Evolutionary conservation across 192 early-diverging fungal genomes (phyloP).

Genomic region (Backusella psychrophila): DNA sequence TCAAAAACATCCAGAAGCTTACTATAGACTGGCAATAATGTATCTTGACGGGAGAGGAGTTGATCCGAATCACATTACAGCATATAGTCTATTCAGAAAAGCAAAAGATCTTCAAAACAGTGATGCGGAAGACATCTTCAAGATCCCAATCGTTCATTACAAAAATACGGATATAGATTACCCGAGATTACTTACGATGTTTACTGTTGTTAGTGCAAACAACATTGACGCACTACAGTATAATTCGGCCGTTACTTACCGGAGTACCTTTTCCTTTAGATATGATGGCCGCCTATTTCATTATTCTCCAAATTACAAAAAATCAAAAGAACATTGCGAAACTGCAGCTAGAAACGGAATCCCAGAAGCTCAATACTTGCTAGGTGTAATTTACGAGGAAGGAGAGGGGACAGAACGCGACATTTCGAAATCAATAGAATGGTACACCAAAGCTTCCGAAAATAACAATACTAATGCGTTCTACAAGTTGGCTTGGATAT

Average conservation of each 20-base stretch:
- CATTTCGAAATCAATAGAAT: conserved; percentile 18
- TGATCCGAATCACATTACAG: not conserved
- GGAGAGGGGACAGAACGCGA: conserved; percentile 24
- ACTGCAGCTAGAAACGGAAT: conserved; percentile 17
- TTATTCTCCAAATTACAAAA: not conserved
- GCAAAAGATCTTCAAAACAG: not conserved
- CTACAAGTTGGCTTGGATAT: not conserved
- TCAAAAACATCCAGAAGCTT: not conserved
- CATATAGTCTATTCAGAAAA: not conserved
- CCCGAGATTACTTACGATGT: not conserved
- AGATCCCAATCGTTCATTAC: not conserved
- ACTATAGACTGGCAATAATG: not conserved
- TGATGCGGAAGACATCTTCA: not conserved
- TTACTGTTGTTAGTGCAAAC: not conserved
- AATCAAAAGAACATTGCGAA: not conserved
- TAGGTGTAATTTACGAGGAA: conserved; percentile 29
- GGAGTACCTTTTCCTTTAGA: not conserved
- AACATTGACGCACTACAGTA: not conserved
- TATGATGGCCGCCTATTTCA: too few species aligned
- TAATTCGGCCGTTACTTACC: not conserved
- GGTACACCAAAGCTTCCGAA: not conserved
- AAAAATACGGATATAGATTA: not conserved
- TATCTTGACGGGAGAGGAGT: conserved; percentile 18
- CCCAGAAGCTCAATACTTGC: conserved; percentile 20
- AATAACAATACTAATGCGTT: conserved; percentile 8